Evolutionary conservation across 2,329 filamentous ascomycete genomes (phyloP), one percentile per base, ranked within the genome.

Genomic region (Paecilomyces fulvus): DNA sequence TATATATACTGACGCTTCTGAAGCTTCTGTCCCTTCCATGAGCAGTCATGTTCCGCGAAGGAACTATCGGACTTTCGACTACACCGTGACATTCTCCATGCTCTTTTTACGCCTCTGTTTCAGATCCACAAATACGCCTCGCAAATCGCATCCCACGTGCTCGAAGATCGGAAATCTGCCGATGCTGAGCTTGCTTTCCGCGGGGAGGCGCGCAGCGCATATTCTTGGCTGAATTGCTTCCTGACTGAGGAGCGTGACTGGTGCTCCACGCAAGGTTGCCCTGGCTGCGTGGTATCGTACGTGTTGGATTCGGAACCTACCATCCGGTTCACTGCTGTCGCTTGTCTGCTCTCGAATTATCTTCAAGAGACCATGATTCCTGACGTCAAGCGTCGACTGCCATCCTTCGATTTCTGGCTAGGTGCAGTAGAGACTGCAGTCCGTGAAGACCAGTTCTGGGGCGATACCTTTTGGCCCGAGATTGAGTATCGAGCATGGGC

Each of bases 151-250:
- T 71, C 76, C 30, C 75, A 75, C 21, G 76, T 75, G 1, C 73
- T 83, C 9, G 77, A 77, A 56, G 77, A 73, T 30, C 68, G 69
- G 46, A 76, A 75, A 56, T 72, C 74, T 14, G 74, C 78, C 55
- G 81, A 84, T 56, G 75, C 81, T 4, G 82, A 84, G 63, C 75
- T 80, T 48, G 82, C 81, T 2, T 84, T 83, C 65, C 74, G 77
- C 1, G 79, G 80, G 4, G 78, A 81, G 54, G 81, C 81, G 3
- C 77, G 82, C 49, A 77, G 77, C 58, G 80, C 82, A 1, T 84
- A 82, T 63, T 70, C 83, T 54, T 84, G 80, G 76, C 73, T 85
- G 33, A 79, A 83, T 59, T 83, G 80, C 67, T 82, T 84, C 57
- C 67, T 84, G 21, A 73, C 71, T 10, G 80, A 83, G 53, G 80